Base-by-base conservation (phyloP, 139 green algal genomes). In the Monoraphidium neglectum region DNA sequence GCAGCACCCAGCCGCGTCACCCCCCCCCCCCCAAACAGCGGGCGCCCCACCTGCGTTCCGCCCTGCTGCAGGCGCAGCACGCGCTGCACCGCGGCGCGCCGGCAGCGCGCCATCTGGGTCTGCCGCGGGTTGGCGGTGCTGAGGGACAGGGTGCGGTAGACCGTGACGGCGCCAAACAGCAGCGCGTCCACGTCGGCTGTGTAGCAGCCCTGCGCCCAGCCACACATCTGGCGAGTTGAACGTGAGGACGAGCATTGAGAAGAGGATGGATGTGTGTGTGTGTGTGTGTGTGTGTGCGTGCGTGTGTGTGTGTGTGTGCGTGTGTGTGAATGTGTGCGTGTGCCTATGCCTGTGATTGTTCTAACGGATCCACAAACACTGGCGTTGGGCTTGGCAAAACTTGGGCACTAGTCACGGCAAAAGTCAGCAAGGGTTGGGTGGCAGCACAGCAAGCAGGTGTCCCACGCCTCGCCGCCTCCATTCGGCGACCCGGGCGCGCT, bases 131-230 rank as follows among this genome's bases (percentile, higher is more conserved):
- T 33, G 28, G 10, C 16, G 28, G 57, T 65, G 57, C 57, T 37
- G 10, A 65, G 28, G 6, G n/a, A 30, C 6, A 61, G 38, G 38
- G 77, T 83, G 37, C 86, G 80, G 67, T 85, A 93, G 16, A 91
- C 76, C 1, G 62, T 77, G 30, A 76, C n/a, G 8, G 89, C 86
- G 1, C 92, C 92, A 82, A 94, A 95, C 40, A 95, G 72, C 67
- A 96, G 82, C 32, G 75, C 76, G 65, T 96, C 92, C 33, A 86
- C 80, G 65, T 96, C 92, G 0, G 33, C 56, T 3, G 87, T 92
- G 18, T 81, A 82, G 37, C 68, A 82, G 4, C 63, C 91, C 60
- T 92, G 80, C 32, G 82, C 88, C n/a, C 69, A 37, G 40, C 86
- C 87, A 30, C 72, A 83, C 13, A 15, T 30, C n/a, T 30, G 26